phyloP scores from a whole-genome alignment of 2,329 filamentous ascomycete genomes.

The Colletotrichum sidae region DNA sequence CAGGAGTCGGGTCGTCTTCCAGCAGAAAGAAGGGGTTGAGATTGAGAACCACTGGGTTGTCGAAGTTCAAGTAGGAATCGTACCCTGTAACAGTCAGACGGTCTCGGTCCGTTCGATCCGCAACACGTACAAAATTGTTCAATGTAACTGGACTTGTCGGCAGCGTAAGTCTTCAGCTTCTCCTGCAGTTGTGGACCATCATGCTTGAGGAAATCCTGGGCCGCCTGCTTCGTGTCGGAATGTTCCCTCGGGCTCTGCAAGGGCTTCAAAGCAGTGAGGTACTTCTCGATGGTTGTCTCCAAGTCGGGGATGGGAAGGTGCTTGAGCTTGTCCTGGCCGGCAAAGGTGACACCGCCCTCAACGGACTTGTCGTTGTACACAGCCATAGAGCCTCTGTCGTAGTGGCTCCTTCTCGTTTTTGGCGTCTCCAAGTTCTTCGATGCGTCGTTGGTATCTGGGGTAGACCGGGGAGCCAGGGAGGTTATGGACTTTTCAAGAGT shows the following conservation, averaged over 20 bases:
- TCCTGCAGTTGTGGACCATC: constrained; percentile 91
- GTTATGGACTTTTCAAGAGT: constrained; percentile 66
- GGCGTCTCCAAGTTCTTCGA: constrained; percentile 25
- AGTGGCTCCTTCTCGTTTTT: constrained; percentile 10
- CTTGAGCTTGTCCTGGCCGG: constrained; percentile 86
- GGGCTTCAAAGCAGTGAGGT: constrained; percentile 82
- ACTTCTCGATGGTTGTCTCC: constrained; percentile 80
- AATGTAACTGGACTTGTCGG: constrained; percentile 93
- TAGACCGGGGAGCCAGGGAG: constrained; percentile 53
- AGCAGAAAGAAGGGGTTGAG: constrained; percentile 97
- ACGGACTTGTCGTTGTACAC: constrained; percentile 63
- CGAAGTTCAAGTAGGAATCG: constrained; percentile 97
- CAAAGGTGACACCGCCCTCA: constrained; percentile 85
- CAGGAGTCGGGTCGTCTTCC: constrained; percentile 96
- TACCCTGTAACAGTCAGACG: constrained; percentile 71
- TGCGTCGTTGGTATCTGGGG: constrained; percentile 49
- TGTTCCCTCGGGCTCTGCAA: constrained; percentile 86
- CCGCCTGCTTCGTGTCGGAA: constrained; percentile 81
- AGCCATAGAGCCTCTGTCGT: constrained; percentile 59
- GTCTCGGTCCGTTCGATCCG: not conserved
- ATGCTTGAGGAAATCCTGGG: constrained; percentile 82
- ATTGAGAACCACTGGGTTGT: constrained; percentile 97
- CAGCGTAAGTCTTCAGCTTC: constrained; percentile 89
- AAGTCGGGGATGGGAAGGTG: constrained; percentile 95
- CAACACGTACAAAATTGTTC: constrained; percentile 93